phyloP scores from a whole-genome alignment of 2,329 filamentous ascomycete genomes.

The Hypoxylon sp. region DNA sequence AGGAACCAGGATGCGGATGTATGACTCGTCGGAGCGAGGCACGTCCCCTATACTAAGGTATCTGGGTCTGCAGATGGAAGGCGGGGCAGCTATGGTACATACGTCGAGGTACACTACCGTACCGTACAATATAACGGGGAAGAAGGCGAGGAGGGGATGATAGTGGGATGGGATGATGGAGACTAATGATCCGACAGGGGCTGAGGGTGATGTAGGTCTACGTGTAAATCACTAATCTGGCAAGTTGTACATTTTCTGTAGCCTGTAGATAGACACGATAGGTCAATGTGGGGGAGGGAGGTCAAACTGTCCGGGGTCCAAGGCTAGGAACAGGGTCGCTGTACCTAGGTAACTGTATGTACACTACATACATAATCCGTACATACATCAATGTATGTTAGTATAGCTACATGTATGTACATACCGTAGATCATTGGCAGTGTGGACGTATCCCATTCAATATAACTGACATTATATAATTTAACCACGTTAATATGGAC shows the following conservation, averaged over 20 bases:
- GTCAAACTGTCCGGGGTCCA: slow-evolving; percentile 13
- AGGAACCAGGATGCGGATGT: slow-evolving; percentile 39
- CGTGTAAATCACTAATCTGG: slow-evolving; percentile 35
- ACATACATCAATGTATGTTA: no score
- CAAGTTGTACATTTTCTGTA: slow-evolving; percentile 8
- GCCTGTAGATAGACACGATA: slow-evolving; percentile 43
- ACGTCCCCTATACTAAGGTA: slow-evolving; percentile 21
- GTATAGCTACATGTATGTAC: no score
- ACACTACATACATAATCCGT: background rate
- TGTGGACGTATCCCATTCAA: background rate
- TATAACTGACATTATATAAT: slow-evolving; percentile 7
- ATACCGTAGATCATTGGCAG: no score
- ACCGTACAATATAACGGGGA: slow-evolving; percentile 15
- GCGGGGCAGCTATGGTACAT: slow-evolving; percentile 41
- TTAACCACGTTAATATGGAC: background rate
- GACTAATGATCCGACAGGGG: slow-evolving; percentile 37
- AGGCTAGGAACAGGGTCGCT: slow-evolving; percentile 36
- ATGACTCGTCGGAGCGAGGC: slow-evolving; percentile 41
- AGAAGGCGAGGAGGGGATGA: slow-evolving; percentile 5
- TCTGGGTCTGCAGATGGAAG: slow-evolving; percentile 25
- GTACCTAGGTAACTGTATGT: background rate
- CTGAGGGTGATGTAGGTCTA: slow-evolving; percentile 11
- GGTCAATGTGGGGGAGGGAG: slow-evolving; percentile 35
- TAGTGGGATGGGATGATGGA: slow-evolving; percentile 12
- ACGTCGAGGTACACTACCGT: background rate